A percentile compares a stretch with the other conserved stretches of the same genome.
These are phyloP conservation scores for Alternaria infectoria DNA, from an alignment of 2,329 filamentous ascomycete genomes.

Conservation along the genomic window DNA sequence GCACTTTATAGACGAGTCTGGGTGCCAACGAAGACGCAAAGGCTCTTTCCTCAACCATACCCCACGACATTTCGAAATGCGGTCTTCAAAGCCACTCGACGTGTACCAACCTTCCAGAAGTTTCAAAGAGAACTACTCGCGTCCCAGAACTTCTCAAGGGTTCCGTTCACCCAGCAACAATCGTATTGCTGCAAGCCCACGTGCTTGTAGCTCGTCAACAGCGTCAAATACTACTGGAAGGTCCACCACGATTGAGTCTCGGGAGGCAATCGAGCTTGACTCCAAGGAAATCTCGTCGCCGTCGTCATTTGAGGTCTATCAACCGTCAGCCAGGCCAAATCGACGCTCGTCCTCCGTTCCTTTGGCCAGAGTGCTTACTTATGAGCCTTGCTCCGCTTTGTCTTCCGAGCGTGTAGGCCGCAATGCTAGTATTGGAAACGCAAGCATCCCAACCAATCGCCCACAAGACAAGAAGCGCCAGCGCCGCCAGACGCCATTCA, in stretches of 20 bases:
- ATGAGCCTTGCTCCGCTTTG: constrained; percentile 12
- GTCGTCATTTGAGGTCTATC: constrained; percentile 16
- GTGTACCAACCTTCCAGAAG: constrained; percentile 21
- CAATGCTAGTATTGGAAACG: constrained; percentile 14
- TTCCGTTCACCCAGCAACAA: constrained; percentile 10
- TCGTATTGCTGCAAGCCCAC: background rate
- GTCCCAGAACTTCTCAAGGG: constrained; percentile 23
- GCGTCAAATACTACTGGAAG: constrained; percentile 13
- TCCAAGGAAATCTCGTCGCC: constrained; percentile 15
- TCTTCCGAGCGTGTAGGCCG: constrained; percentile 9
- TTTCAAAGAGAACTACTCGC: constrained; percentile 29
- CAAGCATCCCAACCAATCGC: constrained; percentile 11
- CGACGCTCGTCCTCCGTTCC: constrained; percentile 26
- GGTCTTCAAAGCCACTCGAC: constrained; percentile 21
- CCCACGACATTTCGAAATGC: constrained; percentile 37
- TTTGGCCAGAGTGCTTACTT: constrained; percentile 18
- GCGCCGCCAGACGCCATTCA: constrained; percentile 37
- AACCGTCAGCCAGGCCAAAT: constrained; percentile 11
- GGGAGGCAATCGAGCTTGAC: constrained; percentile 24
- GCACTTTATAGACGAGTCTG: constrained; percentile 29
- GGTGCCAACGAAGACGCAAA: constrained; percentile 31
- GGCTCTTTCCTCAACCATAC: constrained; percentile 46
- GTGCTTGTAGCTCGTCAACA: constrained; percentile 16
- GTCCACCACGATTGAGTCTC: constrained; percentile 13
- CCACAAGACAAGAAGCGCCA: constrained; percentile 28